phyloP scores from a whole-genome alignment of 495 filamentous ascomycete species.

The Hypoxylon rickii region DNA sequence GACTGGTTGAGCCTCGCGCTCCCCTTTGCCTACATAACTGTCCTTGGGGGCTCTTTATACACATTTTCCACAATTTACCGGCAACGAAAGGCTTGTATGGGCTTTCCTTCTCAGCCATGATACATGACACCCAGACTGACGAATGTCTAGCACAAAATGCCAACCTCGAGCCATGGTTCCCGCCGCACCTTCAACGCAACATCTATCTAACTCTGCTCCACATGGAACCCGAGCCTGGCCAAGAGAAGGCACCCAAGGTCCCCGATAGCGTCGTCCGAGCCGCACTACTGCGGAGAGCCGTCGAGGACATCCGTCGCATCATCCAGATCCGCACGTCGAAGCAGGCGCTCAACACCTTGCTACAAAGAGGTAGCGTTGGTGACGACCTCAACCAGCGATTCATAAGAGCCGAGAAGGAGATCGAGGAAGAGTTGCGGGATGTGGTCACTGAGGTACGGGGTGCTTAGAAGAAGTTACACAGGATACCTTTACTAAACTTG shows the following conservation, averaged over 20 bases:
- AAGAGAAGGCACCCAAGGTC: conserved; percentile 72
- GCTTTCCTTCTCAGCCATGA: conserved; percentile 1
- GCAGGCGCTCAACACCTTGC: conserved; percentile 75
- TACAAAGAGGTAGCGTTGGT: conserved; percentile 90
- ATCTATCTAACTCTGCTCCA: conserved; percentile 93
- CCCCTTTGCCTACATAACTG: conserved; percentile 82
- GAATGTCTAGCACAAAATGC: conserved; percentile 65
- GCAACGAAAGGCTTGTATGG: conserved; percentile 86
- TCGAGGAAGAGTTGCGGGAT: conserved; percentile 92
- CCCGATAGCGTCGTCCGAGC: conserved; percentile 88
- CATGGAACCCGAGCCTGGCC: conserved; percentile 69
- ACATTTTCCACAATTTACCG: conserved; percentile 93
- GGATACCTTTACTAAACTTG: conserved; percentile 5
- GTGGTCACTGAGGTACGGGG: conserved; percentile 81
- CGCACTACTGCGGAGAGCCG: conserved; percentile 84
- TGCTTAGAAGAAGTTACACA: not conserved
- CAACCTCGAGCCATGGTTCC: conserved; percentile 90
- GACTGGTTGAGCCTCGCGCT: conserved; percentile 82
- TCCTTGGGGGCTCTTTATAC: conserved; percentile 83
- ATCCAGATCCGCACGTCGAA: conserved; percentile 85
- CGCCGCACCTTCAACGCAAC: conserved; percentile 84
- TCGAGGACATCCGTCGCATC: conserved; percentile 89
- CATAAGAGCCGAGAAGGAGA: conserved; percentile 89
- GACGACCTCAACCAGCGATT: conserved; percentile 97
- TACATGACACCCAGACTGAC: conserved; percentile 21